A percentile compares a stretch with the other conserved stretches of the same genome.
These are phyloP conservation scores for Yamadazyma akitaensis DNA, from an alignment of 805 yeast species.

Conservation along the genomic window DNA sequence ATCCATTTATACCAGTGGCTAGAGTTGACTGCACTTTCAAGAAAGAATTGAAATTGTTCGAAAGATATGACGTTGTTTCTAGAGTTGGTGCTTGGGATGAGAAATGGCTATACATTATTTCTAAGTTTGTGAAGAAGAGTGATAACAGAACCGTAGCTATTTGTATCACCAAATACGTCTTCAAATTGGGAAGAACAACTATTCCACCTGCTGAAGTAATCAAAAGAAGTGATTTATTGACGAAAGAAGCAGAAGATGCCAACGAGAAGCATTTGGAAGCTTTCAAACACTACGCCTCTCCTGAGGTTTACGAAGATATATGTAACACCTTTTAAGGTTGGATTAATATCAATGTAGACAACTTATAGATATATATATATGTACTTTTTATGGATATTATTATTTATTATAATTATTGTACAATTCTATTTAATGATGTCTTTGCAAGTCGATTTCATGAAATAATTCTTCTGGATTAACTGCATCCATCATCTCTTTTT, in stretches of 20 bases:
- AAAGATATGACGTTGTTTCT: slow-evolving; percentile 51
- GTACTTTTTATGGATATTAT: neutral
- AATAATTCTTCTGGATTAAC: slow-evolving; percentile 43
- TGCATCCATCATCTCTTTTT: slow-evolving; percentile 43
- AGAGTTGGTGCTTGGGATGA: slow-evolving; percentile 78
- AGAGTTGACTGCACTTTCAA: slow-evolving; percentile 64
- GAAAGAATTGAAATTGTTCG: slow-evolving; percentile 70
- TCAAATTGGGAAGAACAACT: slow-evolving; percentile 75
- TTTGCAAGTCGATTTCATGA: slow-evolving; percentile 44
- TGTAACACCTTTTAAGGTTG: slow-evolving; percentile 5
- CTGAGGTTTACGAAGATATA: slow-evolving; percentile 11
- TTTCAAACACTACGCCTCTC: slow-evolving; percentile 9
- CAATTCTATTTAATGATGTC: slow-evolving; percentile 19
- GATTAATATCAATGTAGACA: no score
- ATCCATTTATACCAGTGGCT: slow-evolving; percentile 77
- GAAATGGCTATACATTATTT: slow-evolving; percentile 77
- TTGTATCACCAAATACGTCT: slow-evolving; percentile 74
- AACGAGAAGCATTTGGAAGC: slow-evolving; percentile 11
- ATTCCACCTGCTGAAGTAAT: slow-evolving; percentile 63
- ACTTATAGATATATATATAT: no score
- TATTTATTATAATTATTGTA: neutral
- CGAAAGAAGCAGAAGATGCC: slow-evolving; percentile 13
- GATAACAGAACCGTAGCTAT: slow-evolving; percentile 42
- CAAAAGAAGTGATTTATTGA: slow-evolving; percentile 14
- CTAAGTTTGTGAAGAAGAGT: slow-evolving; percentile 48